Conservation (phyloP, 495 filamentous ascomycete genomes). For the Astrocystis sublimbata region DNA sequence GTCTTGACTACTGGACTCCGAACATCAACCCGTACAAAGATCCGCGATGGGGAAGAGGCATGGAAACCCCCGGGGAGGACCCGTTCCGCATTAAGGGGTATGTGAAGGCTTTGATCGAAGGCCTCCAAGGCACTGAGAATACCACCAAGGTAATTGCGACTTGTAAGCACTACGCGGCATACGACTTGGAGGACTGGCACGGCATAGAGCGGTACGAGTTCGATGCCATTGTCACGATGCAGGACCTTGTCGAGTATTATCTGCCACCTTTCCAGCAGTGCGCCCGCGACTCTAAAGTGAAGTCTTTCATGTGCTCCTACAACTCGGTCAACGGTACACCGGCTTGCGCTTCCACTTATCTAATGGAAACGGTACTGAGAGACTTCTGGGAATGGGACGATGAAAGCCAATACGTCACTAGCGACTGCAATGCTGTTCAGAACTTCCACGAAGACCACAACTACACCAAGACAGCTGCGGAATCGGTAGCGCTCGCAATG, state of each 20-base stretch:
- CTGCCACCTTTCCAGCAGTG: conserved; percentile 52
- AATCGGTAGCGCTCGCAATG: conserved; percentile 54
- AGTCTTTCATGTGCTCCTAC: conserved; percentile 64
- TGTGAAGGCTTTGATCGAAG: conserved; percentile 59
- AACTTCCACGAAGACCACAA: conserved; percentile 60
- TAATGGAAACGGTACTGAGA: conserved; percentile 59
- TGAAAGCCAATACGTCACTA: conserved; percentile 57
- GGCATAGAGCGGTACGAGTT: conserved; percentile 55
- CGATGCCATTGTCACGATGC: conserved; percentile 54
- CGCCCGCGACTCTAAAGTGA: conserved; percentile 53
- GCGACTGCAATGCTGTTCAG: conserved; percentile 59
- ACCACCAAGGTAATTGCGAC: conserved; percentile 57
- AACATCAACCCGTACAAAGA: conserved; percentile 67
- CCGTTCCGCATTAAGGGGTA: conserved; percentile 56
- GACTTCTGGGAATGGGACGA: conserved; percentile 53
- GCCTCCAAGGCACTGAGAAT: conserved; percentile 55
- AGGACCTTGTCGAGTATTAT: conserved; percentile 60
- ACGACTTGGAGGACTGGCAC: conserved; percentile 62
- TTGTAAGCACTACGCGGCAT: conserved; percentile 64
- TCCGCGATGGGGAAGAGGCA: conserved; percentile 62
- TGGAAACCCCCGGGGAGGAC: conserved; percentile 66
- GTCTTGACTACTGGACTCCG: conserved; percentile 61
- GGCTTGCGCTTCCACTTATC: conserved; percentile 55
- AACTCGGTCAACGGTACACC: conserved; percentile 63
- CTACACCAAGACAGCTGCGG: conserved; percentile 48